Evolutionary conservation across 1,284 basidiomycete species (phyloP).

Genomic region (Heterobasidion annosum): DNA sequence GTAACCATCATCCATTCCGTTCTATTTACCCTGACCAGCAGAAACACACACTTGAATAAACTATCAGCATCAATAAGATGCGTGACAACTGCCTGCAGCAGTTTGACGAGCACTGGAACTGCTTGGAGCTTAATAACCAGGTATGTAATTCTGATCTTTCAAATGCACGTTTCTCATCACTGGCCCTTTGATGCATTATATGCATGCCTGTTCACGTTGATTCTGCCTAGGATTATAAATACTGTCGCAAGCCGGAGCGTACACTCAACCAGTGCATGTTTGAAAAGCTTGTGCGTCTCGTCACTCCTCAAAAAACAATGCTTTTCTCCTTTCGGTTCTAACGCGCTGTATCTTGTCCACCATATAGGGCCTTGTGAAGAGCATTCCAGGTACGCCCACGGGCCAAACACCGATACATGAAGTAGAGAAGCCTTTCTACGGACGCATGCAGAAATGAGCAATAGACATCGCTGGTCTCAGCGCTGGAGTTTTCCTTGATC

Average conservation of each 20-base stretch:
- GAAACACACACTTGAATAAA: neutral
- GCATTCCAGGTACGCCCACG: slow-evolving; percentile 85
- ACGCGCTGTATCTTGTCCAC: too few relatives aligned
- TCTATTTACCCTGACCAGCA: neutral
- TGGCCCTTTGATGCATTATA: slow-evolving; percentile 4
- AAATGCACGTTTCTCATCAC: neutral
- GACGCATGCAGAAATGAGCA: slow-evolving; percentile 58
- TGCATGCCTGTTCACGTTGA: slow-evolving; percentile 8
- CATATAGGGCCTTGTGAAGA: slow-evolving; percentile 80
- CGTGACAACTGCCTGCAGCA: slow-evolving; percentile 85
- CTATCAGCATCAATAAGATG: slow-evolving; percentile 80
- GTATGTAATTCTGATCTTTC: slow-evolving; percentile 30
- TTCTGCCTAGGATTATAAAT: slow-evolving; percentile 70
- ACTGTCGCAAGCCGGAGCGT: slow-evolving; percentile 87
- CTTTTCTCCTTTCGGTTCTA: neutral
- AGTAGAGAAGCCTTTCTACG: slow-evolving; percentile 78
- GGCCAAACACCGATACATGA: slow-evolving; percentile 88
- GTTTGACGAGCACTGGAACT: slow-evolving; percentile 93
- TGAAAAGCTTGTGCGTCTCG: slow-evolving; percentile 76
- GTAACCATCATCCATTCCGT: slow-evolving; percentile 2
- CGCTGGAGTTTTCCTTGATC: neutral
- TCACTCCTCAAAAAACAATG: neutral
- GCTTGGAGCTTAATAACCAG: slow-evolving; percentile 94
- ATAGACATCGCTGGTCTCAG: neutral
- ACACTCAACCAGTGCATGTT: slow-evolving; percentile 94